A percentile compares a stretch with the other conserved stretches of the same genome.
These are phyloP conservation scores for Colletotrichum aenigma DNA, from an alignment of 2,329 filamentous ascomycete genomes.

Conservation along the genomic window DNA sequence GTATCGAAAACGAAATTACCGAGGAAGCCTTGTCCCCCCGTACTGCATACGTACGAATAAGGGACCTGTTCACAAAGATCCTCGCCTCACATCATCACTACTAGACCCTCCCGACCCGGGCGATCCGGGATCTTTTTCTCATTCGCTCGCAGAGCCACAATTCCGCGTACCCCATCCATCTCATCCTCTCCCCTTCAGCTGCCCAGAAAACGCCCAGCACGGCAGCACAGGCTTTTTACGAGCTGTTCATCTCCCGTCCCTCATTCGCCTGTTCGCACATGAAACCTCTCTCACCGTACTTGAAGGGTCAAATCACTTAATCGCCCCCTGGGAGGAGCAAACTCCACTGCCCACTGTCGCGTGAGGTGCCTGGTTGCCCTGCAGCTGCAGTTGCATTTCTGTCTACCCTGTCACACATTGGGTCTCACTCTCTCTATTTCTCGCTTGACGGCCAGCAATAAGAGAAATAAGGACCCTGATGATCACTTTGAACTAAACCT, in stretches of 20 bases:
- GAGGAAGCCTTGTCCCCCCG: neutral
- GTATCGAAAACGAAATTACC: neutral
- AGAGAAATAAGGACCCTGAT: neutral
- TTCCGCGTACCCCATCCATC: conserved; percentile 5
- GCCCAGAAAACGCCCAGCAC: conserved; percentile 12
- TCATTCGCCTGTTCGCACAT: neutral
- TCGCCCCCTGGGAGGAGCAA: neutral
- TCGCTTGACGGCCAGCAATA: neutral
- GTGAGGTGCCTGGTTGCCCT: neutral
- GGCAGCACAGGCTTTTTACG: neutral
- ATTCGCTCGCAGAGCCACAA: conserved; percentile 14
- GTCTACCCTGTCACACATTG: neutral
- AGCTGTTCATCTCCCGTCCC: conserved; percentile 4
- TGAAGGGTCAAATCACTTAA: neutral
- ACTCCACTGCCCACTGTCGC: neutral
- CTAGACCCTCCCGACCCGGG: conserved; percentile 1
- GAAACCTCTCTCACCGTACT: neutral
- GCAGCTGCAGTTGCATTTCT: neutral
- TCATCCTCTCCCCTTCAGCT: neutral
- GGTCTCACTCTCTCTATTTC: neutral
- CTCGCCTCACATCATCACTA: conserved; percentile 6
- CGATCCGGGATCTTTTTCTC: neutral
- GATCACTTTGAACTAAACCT: neutral
- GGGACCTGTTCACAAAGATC: neutral
- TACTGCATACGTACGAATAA: neutral